Evolutionary conservation across 805 yeast genomes (phyloP).

Genomic region (Candida boleticola): DNA sequence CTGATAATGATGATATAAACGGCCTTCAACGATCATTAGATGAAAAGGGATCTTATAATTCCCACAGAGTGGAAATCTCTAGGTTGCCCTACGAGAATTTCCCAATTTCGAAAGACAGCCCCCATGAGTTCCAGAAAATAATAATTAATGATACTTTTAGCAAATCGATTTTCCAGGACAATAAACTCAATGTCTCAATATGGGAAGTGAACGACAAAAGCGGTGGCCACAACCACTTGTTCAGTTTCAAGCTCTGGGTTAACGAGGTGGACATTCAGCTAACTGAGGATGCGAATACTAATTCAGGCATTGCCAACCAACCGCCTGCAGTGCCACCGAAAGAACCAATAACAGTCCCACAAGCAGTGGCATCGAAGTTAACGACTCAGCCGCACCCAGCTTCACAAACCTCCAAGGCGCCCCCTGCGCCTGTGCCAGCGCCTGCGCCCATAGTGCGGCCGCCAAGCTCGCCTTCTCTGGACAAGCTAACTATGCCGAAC

Average conservation of each 20-base stretch:
- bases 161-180: slow-evolving; percentile 11
- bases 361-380: neutral
- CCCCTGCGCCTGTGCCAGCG: neutral
- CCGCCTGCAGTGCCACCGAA: slow-evolving; percentile 1
- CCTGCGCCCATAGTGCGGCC: neutral
- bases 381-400: neutral
- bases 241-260: slow-evolving; percentile 29
- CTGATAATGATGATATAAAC: slow-evolving; percentile 11
- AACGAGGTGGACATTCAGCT: slow-evolving; percentile 8
- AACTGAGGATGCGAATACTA: neutral
- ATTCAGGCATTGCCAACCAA: neutral
- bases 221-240: slow-evolving; percentile 12
- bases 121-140: slow-evolving; percentile 19
- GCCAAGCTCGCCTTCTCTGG: slow-evolving; percentile 3
- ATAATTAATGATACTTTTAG: slow-evolving; percentile 28
- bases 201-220: slow-evolving; percentile 21
- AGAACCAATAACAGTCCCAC: neutral
- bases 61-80: slow-evolving; percentile 21
- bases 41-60: slow-evolving; percentile 2
- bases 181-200: slow-evolving; percentile 20
- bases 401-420: neutral
- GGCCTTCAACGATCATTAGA: slow-evolving; percentile 9
- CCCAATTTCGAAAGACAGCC: slow-evolving; percentile 15
- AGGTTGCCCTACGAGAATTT: slow-evolving; percentile 25
- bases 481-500: slow-evolving; percentile 10